phyloP scores from a whole-genome alignment of 805 yeast species.

The Suhomyces prunicola region DNA sequence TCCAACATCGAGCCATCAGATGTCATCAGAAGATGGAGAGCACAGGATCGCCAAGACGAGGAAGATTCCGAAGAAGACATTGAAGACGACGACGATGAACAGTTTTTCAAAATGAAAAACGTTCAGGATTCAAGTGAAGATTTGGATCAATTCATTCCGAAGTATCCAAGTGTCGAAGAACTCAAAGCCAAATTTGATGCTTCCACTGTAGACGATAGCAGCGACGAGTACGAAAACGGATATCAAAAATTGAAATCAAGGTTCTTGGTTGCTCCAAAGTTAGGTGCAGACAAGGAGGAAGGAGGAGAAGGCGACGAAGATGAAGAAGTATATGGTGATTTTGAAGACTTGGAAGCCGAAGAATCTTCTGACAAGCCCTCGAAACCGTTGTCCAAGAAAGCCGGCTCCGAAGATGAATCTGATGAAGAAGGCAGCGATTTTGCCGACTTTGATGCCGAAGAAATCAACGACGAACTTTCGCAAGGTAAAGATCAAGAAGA shows the following conservation, averaged over 20 bases:
- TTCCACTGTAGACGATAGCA: constrained; percentile 21
- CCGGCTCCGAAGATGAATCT: constrained; percentile 31
- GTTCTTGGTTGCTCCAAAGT: constrained; percentile 53
- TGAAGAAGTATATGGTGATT: constrained; percentile 29
- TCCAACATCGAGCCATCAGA: constrained; percentile 73
- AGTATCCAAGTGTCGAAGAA: constrained; percentile 38
- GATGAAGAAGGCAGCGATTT: constrained; percentile 34
- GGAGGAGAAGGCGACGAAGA: constrained; percentile 30
- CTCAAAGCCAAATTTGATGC: constrained; percentile 46
- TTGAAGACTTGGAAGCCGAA: constrained; percentile 36
- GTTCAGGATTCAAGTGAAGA: constrained; percentile 23
- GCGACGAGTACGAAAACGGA: constrained; percentile 40
- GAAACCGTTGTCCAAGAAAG: constrained; percentile 28
- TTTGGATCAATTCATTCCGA: constrained; percentile 37
- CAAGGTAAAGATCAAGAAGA: constrained; percentile 42
- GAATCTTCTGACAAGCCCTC: constrained; percentile 10
- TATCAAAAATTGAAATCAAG: constrained; percentile 42
- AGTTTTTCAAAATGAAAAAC: constrained; percentile 54
- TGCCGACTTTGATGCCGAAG: constrained; percentile 53
- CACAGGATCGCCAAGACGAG: constrained; percentile 45
- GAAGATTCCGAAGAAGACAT: constrained; percentile 39
- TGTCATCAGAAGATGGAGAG: constrained; percentile 68
- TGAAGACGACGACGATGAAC: constrained; percentile 39
- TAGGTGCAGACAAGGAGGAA: constrained; percentile 27
- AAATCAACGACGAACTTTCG: constrained; percentile 41